A percentile compares a stretch with the other conserved stretches of the same genome.
phyloP scores from a whole-genome alignment of 1,139 yeast species.

The Maudiozyma humilis region DNA sequence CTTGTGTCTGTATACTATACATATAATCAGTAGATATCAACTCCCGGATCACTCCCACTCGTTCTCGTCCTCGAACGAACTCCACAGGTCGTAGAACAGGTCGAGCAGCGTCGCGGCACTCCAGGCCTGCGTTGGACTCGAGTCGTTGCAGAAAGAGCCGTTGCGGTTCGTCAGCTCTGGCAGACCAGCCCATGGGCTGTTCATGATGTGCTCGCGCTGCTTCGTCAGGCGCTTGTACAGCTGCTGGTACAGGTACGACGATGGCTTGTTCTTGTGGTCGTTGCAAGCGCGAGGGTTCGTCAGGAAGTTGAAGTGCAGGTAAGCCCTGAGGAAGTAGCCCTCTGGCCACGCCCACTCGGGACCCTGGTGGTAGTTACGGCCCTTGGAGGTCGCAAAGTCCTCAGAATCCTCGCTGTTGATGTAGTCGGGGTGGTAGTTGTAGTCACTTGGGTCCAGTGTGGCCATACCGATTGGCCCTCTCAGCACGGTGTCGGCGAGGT shows the following conservation, averaged over 20 bases:
- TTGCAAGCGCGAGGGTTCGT: constrained; percentile 28
- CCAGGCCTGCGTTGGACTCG: constrained; percentile 98
- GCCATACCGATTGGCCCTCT: constrained; percentile 90
- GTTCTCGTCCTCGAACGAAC: constrained; percentile 7
- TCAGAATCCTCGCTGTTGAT: constrained; percentile 67
- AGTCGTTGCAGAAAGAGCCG: constrained; percentile 72
- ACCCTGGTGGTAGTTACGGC: constrained; percentile 95
- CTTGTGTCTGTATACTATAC: too few species aligned
- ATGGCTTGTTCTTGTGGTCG: constrained; percentile 32
- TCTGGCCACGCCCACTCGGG: constrained; percentile 97
- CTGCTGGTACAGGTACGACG: constrained; percentile 36
- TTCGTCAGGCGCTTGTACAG: constrained; percentile 51
- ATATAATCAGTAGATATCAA: too few species aligned
- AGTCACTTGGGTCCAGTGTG: constrained; percentile 86
- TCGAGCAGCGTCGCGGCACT: constrained; percentile 80
- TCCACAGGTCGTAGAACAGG: constrained; percentile 52
- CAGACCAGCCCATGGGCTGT: constrained; percentile 86
- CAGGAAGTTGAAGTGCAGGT: constrained; percentile 43
- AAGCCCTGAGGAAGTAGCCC: constrained; percentile 83
- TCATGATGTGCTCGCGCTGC: constrained; percentile 60
- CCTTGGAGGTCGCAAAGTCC: constrained; percentile 90
- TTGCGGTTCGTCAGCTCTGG: constrained; percentile 87
- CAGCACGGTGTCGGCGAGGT: constrained; percentile 59
- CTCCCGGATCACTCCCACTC: constrained; percentile 2
- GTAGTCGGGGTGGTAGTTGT: constrained; percentile 86